phyloP scores from a whole-genome alignment of 2,329 filamentous ascomycete genomes.

The Trichoderma sp. region DNA sequence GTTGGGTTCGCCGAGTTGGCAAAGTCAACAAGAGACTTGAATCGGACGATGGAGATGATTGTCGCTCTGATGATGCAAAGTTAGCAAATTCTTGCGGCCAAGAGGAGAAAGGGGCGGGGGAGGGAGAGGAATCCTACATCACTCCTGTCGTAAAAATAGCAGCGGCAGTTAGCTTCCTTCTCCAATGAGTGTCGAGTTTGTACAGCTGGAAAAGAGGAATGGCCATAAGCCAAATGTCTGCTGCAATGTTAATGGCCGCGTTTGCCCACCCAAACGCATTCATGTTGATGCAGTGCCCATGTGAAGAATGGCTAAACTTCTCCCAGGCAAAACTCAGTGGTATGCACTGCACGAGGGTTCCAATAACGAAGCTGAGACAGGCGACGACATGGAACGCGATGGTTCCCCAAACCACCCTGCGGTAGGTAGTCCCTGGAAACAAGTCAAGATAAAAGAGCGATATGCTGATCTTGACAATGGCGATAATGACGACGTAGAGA shows the following conservation, averaged over 20 bases:
- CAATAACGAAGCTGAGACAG: constrained; percentile 33
- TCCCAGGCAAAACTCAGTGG: constrained; percentile 42
- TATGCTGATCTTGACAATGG: constrained; percentile 40
- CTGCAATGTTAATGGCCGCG: constrained; percentile 39
- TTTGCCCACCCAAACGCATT: constrained; percentile 42
- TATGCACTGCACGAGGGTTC: constrained; percentile 37
- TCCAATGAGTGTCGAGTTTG: constrained; percentile 35
- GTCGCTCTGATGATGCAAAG: constrained; percentile 27
- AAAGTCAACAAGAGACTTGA: constrained; percentile 29
- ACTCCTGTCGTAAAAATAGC: constrained; percentile 45
- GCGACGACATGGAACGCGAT: constrained; percentile 32
- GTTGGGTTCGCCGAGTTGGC: constrained; percentile 31
- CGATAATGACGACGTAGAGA: constrained; percentile 39
- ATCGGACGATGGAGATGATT: constrained; percentile 31
- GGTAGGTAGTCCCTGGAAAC: constrained; percentile 34
- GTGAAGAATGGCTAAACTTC: constrained; percentile 37
- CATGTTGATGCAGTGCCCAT: constrained; percentile 41
- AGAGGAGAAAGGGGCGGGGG: too few species aligned
- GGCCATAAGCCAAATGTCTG: constrained; percentile 43
- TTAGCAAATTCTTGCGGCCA: background rate
- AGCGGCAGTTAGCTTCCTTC: constrained; percentile 42
- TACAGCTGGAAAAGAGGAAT: constrained; percentile 41
- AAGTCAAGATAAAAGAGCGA: constrained; percentile 43
- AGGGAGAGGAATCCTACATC: constrained; percentile 30
- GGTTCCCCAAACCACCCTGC: constrained; percentile 34